These are phyloP conservation scores for Cladorrhinum samala DNA, from an alignment of 495 filamentous ascomycete species.

Conservation along the genomic window DNA sequence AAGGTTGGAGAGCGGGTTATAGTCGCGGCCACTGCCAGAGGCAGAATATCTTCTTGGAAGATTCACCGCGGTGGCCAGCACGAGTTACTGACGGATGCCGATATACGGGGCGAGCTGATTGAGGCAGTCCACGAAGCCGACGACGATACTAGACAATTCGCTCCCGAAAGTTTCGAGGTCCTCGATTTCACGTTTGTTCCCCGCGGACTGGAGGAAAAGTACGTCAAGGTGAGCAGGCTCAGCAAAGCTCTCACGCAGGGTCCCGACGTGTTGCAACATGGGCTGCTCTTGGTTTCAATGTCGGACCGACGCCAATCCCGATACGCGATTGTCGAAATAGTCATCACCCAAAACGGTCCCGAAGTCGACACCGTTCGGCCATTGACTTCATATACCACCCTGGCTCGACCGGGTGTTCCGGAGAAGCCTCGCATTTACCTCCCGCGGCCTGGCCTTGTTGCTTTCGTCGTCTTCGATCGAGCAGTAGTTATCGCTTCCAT, in stretches of 20 bases:
- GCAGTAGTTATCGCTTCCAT: conserved; percentile 73
- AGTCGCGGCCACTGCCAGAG: conserved; percentile 66
- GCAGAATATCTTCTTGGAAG: conserved; percentile 76
- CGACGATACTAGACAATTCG: conserved; percentile 12
- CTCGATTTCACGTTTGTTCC: conserved; percentile 45
- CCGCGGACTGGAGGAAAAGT: conserved; percentile 34
- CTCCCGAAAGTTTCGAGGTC: conserved; percentile 40
- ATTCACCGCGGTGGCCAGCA: conserved; percentile 73
- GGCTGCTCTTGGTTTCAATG: conserved; percentile 36
- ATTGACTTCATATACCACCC: conserved; percentile 55
- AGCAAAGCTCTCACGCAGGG: conserved; percentile 33
- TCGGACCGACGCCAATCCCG: conserved; percentile 26
- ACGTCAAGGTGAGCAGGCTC: conserved; percentile 37
- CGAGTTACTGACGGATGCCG: conserved; percentile 45
- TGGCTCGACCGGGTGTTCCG: conserved; percentile 29
- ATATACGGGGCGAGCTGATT: conserved; percentile 31
- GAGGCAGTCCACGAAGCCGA: conserved; percentile 30
- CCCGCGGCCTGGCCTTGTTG: conserved; percentile 67
- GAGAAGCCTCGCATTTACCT: conserved; percentile 66
- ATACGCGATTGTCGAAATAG: conserved; percentile 41
- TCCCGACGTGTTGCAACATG: conserved; percentile 39
- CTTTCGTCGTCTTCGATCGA: conserved; percentile 73
- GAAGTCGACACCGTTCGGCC: conserved; percentile 52
- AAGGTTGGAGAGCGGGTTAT: conserved; percentile 80
- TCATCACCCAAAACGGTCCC: conserved; percentile 29